phyloP scores from a whole-genome alignment of 2,329 filamentous ascomycete species.

The Microascus cirrosus region DNA sequence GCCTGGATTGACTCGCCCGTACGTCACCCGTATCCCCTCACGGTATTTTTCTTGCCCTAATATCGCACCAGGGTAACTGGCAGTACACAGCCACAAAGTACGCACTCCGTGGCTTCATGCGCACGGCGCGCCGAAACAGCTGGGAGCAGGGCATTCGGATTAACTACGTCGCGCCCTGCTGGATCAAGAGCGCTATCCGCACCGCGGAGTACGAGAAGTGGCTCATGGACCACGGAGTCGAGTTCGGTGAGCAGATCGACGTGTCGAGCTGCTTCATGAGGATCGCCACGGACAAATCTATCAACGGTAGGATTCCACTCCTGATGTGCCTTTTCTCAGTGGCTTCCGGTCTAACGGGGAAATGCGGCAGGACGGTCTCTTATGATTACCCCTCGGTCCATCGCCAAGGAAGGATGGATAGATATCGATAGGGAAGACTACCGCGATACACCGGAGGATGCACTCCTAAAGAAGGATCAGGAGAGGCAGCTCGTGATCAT shows the following conservation, averaged over 20 bases:
- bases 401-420: conserved; percentile 26
- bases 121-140: conserved; percentile 21
- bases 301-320: conserved; percentile 15
- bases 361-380: conserved; percentile 20
- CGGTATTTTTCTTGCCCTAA: neutral
- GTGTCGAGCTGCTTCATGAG: conserved; percentile 20
- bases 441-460: conserved; percentile 17
- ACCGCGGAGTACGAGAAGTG: conserved; percentile 28
- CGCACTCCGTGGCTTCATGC: conserved; percentile 30
- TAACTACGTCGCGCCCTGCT: conserved; percentile 33
- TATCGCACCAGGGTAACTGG: conserved; percentile 16
- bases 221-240: conserved; percentile 23
- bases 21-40: neutral
- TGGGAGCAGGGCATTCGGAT: conserved; percentile 31
- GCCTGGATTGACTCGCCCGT: conserved; percentile 32
- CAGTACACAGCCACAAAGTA: conserved; percentile 32
- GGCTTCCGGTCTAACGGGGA: neutral
- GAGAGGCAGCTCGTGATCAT: conserved; percentile 26
- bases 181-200: conserved; percentile 21
- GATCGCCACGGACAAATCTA: conserved; percentile 18
- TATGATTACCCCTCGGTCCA: conserved; percentile 24
- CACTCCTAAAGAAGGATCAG: conserved; percentile 24
- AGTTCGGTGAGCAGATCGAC: conserved; percentile 24
- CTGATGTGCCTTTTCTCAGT: neutral
- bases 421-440: conserved; percentile 26